Percentiles rank a stretch among this genome's conserved stretches.
phyloP scores from a whole-genome alignment of 495 filamentous ascomycete genomes.

The Staphylotrichum longicolle region DNA sequence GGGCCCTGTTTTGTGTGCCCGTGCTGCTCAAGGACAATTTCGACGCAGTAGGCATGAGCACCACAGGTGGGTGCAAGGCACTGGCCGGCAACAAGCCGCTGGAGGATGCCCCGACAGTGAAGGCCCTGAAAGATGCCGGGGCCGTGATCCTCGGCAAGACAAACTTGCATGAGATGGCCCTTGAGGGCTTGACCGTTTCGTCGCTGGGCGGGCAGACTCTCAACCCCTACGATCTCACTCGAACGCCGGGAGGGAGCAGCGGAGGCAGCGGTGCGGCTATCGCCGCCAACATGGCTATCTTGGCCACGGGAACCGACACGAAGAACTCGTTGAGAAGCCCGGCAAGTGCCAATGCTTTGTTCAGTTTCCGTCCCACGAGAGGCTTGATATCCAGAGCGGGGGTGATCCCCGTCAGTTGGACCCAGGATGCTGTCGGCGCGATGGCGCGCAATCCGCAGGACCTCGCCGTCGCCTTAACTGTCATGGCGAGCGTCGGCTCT shows the following conservation, averaged over 20 bases:
- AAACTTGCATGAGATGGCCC: slow-evolving; percentile 63
- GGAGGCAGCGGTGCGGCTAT: slow-evolving; percentile 62
- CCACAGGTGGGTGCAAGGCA: slow-evolving; percentile 53
- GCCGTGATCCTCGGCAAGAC: slow-evolving; percentile 66
- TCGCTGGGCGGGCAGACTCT: slow-evolving; percentile 60
- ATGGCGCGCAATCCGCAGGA: slow-evolving; percentile 57
- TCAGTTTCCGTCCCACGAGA: slow-evolving; percentile 59
- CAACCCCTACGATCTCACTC: slow-evolving; percentile 60
- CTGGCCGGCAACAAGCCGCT: slow-evolving; percentile 46
- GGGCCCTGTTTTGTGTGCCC: slow-evolving; percentile 56
- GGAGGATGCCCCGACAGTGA: slow-evolving; percentile 50
- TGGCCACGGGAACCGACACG: slow-evolving; percentile 62
- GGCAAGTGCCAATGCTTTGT: slow-evolving; percentile 60
- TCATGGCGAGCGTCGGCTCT: slow-evolving; percentile 54
- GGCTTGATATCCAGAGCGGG: slow-evolving; percentile 54
- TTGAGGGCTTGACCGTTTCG: slow-evolving; percentile 61
- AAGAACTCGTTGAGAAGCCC: slow-evolving; percentile 62
- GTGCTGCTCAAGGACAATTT: slow-evolving; percentile 65
- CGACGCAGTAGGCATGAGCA: slow-evolving; percentile 51
- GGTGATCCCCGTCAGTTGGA: slow-evolving; percentile 59
- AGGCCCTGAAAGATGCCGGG: slow-evolving; percentile 52
- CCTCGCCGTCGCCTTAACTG: slow-evolving; percentile 52
- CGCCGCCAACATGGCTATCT: slow-evolving; percentile 55
- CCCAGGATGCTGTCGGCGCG: slow-evolving; percentile 61
- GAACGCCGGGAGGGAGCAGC: slow-evolving; percentile 63